Conservation (phyloP, 805 yeast species). For the Metschnikowia lunata region DNA sequence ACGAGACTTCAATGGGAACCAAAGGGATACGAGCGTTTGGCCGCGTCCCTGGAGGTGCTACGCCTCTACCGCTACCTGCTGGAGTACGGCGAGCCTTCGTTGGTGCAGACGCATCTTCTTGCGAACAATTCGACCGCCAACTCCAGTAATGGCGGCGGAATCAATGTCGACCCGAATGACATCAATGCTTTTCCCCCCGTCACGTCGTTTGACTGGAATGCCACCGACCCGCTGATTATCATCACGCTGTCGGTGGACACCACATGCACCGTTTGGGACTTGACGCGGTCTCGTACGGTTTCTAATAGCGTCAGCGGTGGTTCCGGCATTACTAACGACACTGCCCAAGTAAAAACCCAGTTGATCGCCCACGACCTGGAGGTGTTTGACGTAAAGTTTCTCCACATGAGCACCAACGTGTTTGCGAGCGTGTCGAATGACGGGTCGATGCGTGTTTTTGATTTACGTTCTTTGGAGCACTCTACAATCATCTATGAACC, state of each 20-base stretch:
- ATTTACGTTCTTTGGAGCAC: slow-evolving; percentile 82
- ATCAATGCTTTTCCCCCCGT: slow-evolving; percentile 71
- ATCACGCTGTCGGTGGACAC: slow-evolving; percentile 91
- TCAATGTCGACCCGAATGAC: slow-evolving; percentile 41
- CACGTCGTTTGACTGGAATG: slow-evolving; percentile 93
- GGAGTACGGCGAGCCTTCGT: slow-evolving; percentile 34
- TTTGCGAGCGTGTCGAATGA: slow-evolving; percentile 95
- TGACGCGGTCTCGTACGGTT: slow-evolving; percentile 32
- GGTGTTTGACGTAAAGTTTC: slow-evolving; percentile 86
- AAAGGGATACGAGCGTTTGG: slow-evolving; percentile 45
- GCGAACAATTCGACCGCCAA: slow-evolving; percentile 38
- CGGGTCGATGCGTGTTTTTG: slow-evolving; percentile 91
- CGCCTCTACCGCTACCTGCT: slow-evolving; percentile 55
- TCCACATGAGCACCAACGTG: slow-evolving; percentile 66
- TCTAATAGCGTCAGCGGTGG: slow-evolving; percentile 1
- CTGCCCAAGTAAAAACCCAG: slow-evolving; percentile 79
- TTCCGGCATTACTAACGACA: slow-evolving; percentile 24
- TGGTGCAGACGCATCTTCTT: slow-evolving; percentile 39
- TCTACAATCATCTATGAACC: slow-evolving; percentile 93
- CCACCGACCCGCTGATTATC: slow-evolving; percentile 59
- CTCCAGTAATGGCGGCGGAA: slow-evolving; percentile 21
- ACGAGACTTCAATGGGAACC: slow-evolving; percentile 74
- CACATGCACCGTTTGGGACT: slow-evolving; percentile 96
- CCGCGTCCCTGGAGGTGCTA: slow-evolving; percentile 69
- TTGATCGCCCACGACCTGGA: slow-evolving; percentile 94